A percentile compares a stretch with the other conserved stretches of the same genome.
Conservation (phyloP, 768 basidiomycete genomes). For the Macrolepiota dolichaula region DNA sequence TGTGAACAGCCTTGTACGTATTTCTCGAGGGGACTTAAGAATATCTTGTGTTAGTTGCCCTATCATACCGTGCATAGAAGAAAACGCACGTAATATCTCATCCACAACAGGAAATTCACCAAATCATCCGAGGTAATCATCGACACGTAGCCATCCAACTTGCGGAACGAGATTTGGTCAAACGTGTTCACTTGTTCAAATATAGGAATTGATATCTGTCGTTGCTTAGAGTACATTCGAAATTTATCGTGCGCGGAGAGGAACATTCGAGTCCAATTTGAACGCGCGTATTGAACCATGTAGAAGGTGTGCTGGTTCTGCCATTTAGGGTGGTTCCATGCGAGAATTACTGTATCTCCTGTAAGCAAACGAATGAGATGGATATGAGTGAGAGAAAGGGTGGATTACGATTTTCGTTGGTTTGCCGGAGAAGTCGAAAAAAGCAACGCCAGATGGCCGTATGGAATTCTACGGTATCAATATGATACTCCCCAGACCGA, state of each 20-base stretch:
- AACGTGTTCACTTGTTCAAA: not conserved
- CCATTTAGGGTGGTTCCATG: not conserved
- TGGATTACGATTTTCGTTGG: not conserved
- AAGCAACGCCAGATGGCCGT: not conserved
- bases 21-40: not conserved
- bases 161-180: not conserved
- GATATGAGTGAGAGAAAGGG: too few species aligned
- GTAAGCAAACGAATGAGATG: not conserved
- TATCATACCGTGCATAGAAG: not conserved
- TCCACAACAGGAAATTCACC: not conserved
- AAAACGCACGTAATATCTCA: not conserved
- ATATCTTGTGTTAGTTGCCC: not conserved
- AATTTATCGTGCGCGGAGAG: not conserved
- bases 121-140: not conserved
- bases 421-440: not conserved
- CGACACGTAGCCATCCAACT: not conserved
- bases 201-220: not conserved
- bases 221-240: not conserved
- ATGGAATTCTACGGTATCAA: conserved; percentile 3
- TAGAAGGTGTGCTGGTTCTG: not conserved
- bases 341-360: not conserved
- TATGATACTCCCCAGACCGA: conserved; percentile 8
- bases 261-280: not conserved
- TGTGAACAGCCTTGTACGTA: not conserved
- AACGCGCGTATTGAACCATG: not conserved